Conservation (phyloP, 495 filamentous ascomycete genomes). For the Xylaria nigripes region DNA sequence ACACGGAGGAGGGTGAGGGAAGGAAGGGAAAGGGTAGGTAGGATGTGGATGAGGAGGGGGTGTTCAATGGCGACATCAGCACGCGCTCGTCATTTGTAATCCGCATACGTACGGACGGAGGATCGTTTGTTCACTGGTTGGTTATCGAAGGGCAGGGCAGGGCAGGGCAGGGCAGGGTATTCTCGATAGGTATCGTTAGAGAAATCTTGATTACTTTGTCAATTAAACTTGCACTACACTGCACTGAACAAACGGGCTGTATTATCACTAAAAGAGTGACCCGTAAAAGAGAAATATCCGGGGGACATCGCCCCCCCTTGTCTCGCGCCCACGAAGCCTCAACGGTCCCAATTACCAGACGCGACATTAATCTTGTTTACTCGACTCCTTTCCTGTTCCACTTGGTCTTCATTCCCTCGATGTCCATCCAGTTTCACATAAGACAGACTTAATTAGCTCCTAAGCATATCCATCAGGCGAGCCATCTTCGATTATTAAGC, state of each 20-base stretch:
- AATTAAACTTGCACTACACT: slow-evolving; percentile 25
- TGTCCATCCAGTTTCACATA: background rate
- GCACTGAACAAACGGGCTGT: slow-evolving; percentile 18
- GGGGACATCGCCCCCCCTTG: slow-evolving; percentile 14
- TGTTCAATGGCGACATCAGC: no score
- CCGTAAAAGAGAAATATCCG: slow-evolving; percentile 24
- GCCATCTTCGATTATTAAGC: slow-evolving; percentile 9
- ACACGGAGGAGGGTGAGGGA: background rate
- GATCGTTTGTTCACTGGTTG: no score
- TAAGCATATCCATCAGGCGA: slow-evolving; percentile 9
- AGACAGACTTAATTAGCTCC: slow-evolving; percentile 6
- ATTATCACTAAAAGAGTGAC: slow-evolving; percentile 2
- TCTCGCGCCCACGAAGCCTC: slow-evolving; percentile 6
- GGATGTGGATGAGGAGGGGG: no score
- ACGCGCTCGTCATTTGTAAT: no score
- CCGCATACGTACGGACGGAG: no score
- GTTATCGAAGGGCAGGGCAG: no score
- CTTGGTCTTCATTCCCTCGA: background rate
- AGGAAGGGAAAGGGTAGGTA: background rate
- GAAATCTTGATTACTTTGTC: slow-evolving; percentile 29
- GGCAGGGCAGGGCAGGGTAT: no score
- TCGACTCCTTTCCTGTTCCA: background rate
- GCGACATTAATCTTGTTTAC: background rate
- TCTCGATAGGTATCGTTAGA: slow-evolving; percentile 28
- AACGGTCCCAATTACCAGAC: slow-evolving; percentile 4